Percentiles rank a stretch among this genome's conserved stretches.
Evolutionary conservation across 768 basidiomycete species (phyloP).

Genomic region (Cyclocybe aegerita): DNA sequence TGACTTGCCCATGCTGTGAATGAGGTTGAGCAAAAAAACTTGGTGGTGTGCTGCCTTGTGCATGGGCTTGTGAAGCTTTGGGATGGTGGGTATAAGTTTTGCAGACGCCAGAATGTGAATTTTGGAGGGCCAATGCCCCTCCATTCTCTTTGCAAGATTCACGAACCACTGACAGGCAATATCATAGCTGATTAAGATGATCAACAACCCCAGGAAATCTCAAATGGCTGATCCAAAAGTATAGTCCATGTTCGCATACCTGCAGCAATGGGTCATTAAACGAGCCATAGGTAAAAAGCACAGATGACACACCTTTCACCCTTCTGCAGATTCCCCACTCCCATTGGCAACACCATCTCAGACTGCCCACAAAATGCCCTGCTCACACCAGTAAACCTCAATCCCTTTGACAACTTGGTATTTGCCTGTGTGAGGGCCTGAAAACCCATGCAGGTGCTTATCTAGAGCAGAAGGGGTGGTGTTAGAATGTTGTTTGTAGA

Average conservation of each 20-base stretch:
- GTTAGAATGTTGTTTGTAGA: too few species aligned
- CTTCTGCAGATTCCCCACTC: slow-evolving; percentile 6
- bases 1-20: slow-evolving; percentile 19
- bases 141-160: slow-evolving; percentile 14
- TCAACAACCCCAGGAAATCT: background rate
- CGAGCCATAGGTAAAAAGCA: background rate
- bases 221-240: slow-evolving; percentile 1
- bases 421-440: slow-evolving; percentile 1
- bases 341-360: slow-evolving; percentile 2
- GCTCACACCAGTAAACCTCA: background rate
- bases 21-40: slow-evolving; percentile 23
- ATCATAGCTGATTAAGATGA: slow-evolving; percentile 16
- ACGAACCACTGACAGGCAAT: slow-evolving; percentile 16
- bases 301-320: background rate
- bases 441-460: slow-evolving; percentile 8
- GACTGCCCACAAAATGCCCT: slow-evolving; percentile 1
- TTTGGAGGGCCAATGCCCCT: background rate
- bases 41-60: slow-evolving; percentile 22
- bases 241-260: slow-evolving; percentile 16
- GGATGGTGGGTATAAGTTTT: slow-evolving; percentile 17
- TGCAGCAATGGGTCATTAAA: background rate
- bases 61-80: slow-evolving; percentile 29
- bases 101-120: background rate
- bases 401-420: background rate
- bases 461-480: too few species aligned